Base-by-base conservation (phyloP, 345 rosid species). In the Toxicodendron radicans region DNA sequence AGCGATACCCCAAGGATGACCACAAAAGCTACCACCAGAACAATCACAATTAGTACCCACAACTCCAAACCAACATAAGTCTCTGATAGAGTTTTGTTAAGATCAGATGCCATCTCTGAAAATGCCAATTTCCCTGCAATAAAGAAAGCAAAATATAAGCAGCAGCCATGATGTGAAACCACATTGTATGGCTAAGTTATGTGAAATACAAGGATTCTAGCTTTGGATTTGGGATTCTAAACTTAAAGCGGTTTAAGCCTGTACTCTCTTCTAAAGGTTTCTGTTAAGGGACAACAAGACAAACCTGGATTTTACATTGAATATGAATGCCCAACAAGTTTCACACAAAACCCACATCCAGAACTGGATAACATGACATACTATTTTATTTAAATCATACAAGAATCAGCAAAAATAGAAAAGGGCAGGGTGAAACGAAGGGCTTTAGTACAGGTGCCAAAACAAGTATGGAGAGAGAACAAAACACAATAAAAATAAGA, bases 41-140 rank as follows among this genome's bases (percentile, higher is more conserved):
- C 81, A 72, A 90, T 84, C 16, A 86, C 89, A 63, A 90, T 80
- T 81, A 89, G 74, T 71, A 87, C 92, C 98, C 96, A 94, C 60
- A 90, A 83, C 79, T 92, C 73, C 64, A 94, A 74, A 73, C 85
- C 87, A 43, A 88, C 75, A 68, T 88, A 81, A 71, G 77, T 84
- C 79, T 86, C 85, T 23, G 87, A 89, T 60, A 94, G 81, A 71
- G 81, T 76, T 10, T 63, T 64, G 76, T 88, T 89, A 57, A 94
- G 89, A 82, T 75, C 82, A 77, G 96, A 82, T 30, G 87, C 84
- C 95, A 92, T 93, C 79, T 75, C 77, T 58, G 57, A 38, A 14
- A 70, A 75, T 52, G 78, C 79, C 78, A 41, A 67, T 58, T 73
- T 72, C 63, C 85, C 91, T 88, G 84, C 71, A 70, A 72, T 56